These are phyloP conservation scores for Aspergillus nanangensis DNA, from an alignment of 495 filamentous ascomycete species.

Conservation along the genomic window DNA sequence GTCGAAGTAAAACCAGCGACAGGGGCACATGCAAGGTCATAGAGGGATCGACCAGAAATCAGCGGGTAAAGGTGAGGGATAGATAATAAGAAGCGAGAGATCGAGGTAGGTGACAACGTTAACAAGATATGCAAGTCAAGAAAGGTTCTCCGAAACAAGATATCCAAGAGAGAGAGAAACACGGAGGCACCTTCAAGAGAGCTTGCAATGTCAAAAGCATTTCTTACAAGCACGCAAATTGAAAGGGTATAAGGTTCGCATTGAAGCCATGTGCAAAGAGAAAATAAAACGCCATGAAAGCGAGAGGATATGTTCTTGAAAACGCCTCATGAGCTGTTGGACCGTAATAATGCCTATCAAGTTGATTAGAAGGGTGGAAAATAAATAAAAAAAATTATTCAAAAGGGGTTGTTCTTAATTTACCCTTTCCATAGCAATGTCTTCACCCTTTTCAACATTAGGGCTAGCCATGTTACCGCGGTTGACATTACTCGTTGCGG, in stretches of 20 bases:
- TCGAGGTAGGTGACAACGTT: too few relatives aligned
- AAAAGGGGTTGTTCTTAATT: conserved; percentile 25
- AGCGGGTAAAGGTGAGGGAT: not conserved
- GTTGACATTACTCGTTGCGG: conserved; percentile 53
- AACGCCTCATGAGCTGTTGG: conserved; percentile 35
- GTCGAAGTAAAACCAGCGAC: conserved; percentile 14
- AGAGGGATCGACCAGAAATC: conserved; percentile 4
- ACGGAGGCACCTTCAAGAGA: conserved; percentile 9
- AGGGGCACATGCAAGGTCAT: conserved; percentile 16
- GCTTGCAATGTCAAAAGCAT: conserved; percentile 12
- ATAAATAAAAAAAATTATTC: conserved; percentile 14
- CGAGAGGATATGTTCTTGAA: conserved; percentile 9
- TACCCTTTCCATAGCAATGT: conserved; percentile 71
- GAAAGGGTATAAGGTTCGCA: conserved; percentile 24
- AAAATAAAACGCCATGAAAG: conserved; percentile 16
- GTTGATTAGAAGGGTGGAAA: conserved; percentile 10
- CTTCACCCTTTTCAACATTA: conserved; percentile 53
- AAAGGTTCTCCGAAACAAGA: conserved; percentile 4
- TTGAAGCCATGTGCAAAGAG: conserved; percentile 19
- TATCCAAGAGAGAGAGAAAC: conserved; percentile 4
- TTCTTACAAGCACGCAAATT: conserved; percentile 22
- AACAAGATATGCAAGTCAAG: too few relatives aligned
- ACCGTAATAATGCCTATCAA: conserved; percentile 32
- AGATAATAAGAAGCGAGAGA: conserved; percentile 1
- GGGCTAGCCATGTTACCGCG: conserved; percentile 57